Percentiles rank a stretch among this genome's conserved stretches.
Evolutionary conservation across 768 basidiomycete genomes (phyloP).

Genomic region (Lyophyllum semitale): DNA sequence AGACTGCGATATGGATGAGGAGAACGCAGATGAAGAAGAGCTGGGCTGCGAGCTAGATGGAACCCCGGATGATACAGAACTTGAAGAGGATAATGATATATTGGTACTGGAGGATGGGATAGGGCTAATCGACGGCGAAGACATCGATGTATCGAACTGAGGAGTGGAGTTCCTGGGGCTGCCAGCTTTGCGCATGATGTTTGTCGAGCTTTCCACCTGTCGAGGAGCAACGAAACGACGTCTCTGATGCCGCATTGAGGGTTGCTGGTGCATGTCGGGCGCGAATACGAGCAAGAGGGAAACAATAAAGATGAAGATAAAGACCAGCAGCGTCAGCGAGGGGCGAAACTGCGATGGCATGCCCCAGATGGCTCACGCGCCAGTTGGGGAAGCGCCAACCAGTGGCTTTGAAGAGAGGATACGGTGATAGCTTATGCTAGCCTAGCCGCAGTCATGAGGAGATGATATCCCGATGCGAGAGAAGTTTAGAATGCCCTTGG

Average conservation of each 20-base stretch:
- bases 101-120: background rate
- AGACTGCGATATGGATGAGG: background rate
- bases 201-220: background rate
- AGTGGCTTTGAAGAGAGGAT: conserved; percentile 2
- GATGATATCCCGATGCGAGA: background rate
- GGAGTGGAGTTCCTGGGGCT: background rate
- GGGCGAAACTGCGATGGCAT: background rate
- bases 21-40: background rate
- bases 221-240: conserved; percentile 11
- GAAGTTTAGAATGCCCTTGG: background rate
- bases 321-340: background rate
- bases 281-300: background rate
- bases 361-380: background rate
- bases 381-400: conserved; percentile 1
- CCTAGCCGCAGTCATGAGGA: conserved; percentile 4
- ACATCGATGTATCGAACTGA: background rate
- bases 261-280: conserved; percentile 3
- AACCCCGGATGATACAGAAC: background rate
- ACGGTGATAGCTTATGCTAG: background rate
- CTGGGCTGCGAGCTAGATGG: background rate
- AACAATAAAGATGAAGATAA: background rate
- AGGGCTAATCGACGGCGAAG: background rate
- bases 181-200: background rate
- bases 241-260: conserved; percentile 2
- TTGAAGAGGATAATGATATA: background rate